phyloP scores from a whole-genome alignment of 495 filamentous ascomycete species.

The Aspergillus incahuasiensis region DNA sequence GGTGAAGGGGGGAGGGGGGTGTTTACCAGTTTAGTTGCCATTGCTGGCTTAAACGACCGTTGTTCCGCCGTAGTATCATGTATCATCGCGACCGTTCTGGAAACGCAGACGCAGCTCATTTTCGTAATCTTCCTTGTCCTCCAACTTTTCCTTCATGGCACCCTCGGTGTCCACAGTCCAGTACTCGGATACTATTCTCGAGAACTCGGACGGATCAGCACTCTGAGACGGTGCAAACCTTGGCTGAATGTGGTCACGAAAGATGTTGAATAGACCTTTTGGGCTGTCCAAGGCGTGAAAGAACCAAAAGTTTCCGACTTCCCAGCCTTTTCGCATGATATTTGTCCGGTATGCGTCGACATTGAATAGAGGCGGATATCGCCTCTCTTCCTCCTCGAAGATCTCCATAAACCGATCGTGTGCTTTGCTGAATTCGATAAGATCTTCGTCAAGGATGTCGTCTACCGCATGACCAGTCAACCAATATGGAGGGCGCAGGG shows the following conservation, averaged over 20 bases:
- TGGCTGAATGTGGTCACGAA: conserved; percentile 17
- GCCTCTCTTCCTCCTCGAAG: conserved; percentile 15
- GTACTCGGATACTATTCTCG: conserved; percentile 8
- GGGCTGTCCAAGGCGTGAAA: conserved; percentile 20
- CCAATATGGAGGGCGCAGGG: conserved; percentile 27
- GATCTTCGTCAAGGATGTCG: not conserved
- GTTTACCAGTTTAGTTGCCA: no score
- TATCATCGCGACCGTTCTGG: not conserved
- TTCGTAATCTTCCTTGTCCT: conserved; percentile 14
- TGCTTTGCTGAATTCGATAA: not conserved
- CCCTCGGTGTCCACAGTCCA: conserved; percentile 12
- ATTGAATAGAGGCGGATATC: not conserved
- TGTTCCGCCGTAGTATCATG: not conserved
- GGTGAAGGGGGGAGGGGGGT: no score
- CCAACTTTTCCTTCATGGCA: conserved; percentile 12
- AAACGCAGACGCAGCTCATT: conserved; percentile 2
- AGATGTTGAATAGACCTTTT: conserved; percentile 16
- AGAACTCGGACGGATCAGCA: conserved; percentile 11
- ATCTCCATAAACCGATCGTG: conserved; percentile 11
- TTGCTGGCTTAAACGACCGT: no score
- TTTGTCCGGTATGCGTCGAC: not conserved
- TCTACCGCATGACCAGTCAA: conserved; percentile 23
- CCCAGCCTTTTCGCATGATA: conserved; percentile 19
- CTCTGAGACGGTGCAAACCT: conserved; percentile 8
- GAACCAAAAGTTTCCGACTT: conserved; percentile 25